Base-by-base conservation (phyloP, 2,329 filamentous ascomycete genomes). In the Rhytidhysteron rufulum region DNA sequence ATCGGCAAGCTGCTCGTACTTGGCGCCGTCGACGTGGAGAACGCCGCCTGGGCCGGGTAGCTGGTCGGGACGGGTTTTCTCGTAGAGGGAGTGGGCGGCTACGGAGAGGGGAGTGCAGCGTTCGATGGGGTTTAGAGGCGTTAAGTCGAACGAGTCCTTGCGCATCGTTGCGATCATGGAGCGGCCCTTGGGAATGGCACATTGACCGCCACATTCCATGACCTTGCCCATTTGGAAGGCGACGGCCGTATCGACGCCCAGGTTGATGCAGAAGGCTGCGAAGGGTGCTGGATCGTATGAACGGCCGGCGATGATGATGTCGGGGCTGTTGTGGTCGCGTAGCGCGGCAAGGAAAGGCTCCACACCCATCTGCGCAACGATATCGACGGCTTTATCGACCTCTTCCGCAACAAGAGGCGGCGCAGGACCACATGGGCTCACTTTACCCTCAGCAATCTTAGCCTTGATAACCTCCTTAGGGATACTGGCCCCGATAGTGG, bases 1-100 rank as follows among this genome's bases (percentile, higher is more conserved):
- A n/a, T n/a, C n/a, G n/a, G n/a, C n/a, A n/a, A n/a, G n/a, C n/a
- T n/a, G n/a, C n/a, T n/a, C n/a, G n/a, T n/a, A n/a, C n/a, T n/a
- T n/a, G n/a, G n/a, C n/a, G n/a, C n/a, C n/a, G n/a, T n/a, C n/a
- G n/a, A n/a, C n/a, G n/a, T n/a, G n/a, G n/a, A 35, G 24, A 13
- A 36, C 20, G 10, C 31, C 31, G 0, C 74, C 75, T 0, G 74
- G 75, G 0, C 75, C 75, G 2, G 59, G 43, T 1, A 77, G 49
- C 2, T 70, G 49, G 47, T 78, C 75, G 0, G 75, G 74, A 11
- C 74, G 52, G 0, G 67, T 64, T 42, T 77, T 78, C 54, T 77
- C 75, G 36, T 78, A 78, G 4, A 78, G 52, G 0, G 72, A 69
- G 40, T 78, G 74, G 0, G 74, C 70, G 1, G 74, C 74, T 1